A percentile compares a stretch with the other conserved stretches of the same genome.
Conservation (phyloP, 1,284 basidiomycete species). For the Inonotus obliquus region DNA sequence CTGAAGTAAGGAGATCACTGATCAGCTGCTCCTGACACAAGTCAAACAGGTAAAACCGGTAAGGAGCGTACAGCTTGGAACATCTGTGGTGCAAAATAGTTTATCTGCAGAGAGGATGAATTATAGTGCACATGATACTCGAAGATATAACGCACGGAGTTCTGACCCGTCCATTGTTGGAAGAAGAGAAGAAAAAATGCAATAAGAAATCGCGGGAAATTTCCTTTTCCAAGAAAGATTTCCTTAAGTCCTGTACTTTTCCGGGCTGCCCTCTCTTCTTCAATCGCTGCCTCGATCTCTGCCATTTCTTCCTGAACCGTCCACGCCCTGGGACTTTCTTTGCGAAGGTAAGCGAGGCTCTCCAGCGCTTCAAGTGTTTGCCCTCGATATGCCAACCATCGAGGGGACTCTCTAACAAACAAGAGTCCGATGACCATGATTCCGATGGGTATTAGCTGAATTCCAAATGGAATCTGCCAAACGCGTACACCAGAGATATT, state of each 20-base stretch:
- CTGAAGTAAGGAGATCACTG: too few relatives aligned
- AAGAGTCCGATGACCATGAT: conserved; percentile 72
- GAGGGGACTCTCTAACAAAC: conserved; percentile 53
- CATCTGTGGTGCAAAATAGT: conserved; percentile 74
- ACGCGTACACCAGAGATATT: conserved; percentile 43
- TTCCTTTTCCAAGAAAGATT: conserved; percentile 71
- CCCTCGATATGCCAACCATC: conserved; percentile 32
- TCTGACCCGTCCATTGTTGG: conserved; percentile 64
- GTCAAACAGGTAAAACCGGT: too few relatives aligned
- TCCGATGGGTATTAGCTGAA: conserved; percentile 75
- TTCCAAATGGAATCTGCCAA: conserved; percentile 72
- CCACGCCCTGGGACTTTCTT: conserved; percentile 40
- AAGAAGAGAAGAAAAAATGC: conserved; percentile 56
- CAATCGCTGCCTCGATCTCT: conserved; percentile 62
- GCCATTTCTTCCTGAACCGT: conserved; percentile 49
- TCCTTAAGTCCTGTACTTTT: conserved; percentile 55
- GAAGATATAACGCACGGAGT: conserved; percentile 40
- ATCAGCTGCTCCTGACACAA: too few relatives aligned
- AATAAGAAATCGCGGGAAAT: conserved; percentile 65
- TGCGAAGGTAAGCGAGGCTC: conserved; percentile 56
- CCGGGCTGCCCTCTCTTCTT: conserved; percentile 58
- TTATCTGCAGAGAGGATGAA: background rate
- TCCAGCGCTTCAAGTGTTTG: conserved; percentile 29
- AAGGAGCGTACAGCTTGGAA: conserved; percentile 61
- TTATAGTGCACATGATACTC: background rate